phyloP scores from a whole-genome alignment of 176 grass and related monocot species.

The Neostapfia colusana region DNA sequence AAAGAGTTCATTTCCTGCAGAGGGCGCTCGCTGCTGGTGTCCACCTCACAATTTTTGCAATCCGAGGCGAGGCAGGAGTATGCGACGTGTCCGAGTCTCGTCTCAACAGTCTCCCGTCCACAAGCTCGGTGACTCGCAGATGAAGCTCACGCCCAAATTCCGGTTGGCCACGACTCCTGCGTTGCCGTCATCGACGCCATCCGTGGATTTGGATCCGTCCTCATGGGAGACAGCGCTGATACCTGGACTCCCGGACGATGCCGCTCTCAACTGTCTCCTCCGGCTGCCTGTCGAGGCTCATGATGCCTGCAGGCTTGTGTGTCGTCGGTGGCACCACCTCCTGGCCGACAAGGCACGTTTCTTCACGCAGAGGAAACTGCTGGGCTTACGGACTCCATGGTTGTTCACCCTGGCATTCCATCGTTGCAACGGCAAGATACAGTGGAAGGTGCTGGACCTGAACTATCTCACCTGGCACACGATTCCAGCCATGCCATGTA shows the following conservation, averaged over 20 bases:
- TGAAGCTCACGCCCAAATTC: conserved; percentile 79
- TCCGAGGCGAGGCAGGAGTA: conserved; percentile 14
- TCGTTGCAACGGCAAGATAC: conserved; percentile 89
- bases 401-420: conserved; percentile 91
- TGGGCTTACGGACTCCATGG: conserved; percentile 59
- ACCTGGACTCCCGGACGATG: conserved; percentile 83
- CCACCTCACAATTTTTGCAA: neutral
- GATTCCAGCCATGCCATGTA: conserved; percentile 87
- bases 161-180: conserved; percentile 38
- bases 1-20: neutral
- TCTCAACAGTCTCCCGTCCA: conserved; percentile 77
- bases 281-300: conserved; percentile 61
- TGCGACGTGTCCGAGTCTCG: conserved; percentile 83
- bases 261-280: conserved; percentile 83
- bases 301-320: conserved; percentile 66
- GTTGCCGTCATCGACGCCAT: neutral
- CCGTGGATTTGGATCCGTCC: neutral
- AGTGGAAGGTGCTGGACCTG: conserved; percentile 92
- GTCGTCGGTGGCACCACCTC: conserved; percentile 68
- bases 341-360: conserved; percentile 65
- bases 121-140: conserved; percentile 82
- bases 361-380: conserved; percentile 51
- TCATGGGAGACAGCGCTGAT: conserved; percentile 54
- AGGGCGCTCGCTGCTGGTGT: neutral
- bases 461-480: conserved; percentile 67